phyloP scores from a whole-genome alignment of 2,329 filamentous ascomycete genomes.

The Aspergillus texensis region DNA sequence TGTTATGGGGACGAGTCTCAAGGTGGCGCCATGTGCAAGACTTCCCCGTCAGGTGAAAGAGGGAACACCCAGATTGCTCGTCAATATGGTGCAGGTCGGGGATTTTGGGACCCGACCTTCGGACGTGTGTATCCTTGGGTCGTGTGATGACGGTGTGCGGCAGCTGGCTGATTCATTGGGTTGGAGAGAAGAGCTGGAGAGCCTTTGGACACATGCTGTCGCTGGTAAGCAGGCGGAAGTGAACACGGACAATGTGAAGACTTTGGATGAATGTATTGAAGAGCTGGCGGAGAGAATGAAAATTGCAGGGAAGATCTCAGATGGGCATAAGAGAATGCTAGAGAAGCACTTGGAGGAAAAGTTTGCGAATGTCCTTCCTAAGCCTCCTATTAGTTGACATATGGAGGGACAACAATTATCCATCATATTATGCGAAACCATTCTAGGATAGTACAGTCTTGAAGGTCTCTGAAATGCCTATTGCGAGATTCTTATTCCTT shows the following conservation, averaged over 20 bases:
- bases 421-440: too few relatives aligned
- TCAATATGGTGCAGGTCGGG: conserved; percentile 79
- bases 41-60: conserved; percentile 65
- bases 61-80: conserved; percentile 69
- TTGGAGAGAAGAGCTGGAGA: conserved; percentile 77
- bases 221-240: conserved; percentile 57
- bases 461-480: too few relatives aligned
- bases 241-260: conserved; percentile 43
- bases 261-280: conserved; percentile 53
- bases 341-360: conserved; percentile 30
- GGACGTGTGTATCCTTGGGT: conserved; percentile 74
- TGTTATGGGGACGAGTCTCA: conserved; percentile 78
- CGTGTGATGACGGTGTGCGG: conserved; percentile 75
- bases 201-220: conserved; percentile 65
- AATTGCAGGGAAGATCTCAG: conserved; percentile 42
- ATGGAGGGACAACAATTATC: too few relatives aligned
- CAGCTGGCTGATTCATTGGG: conserved; percentile 73
- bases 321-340: conserved; percentile 41
- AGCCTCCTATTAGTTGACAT: not conserved
- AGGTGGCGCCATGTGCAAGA: conserved; percentile 77
- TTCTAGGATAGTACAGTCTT: too few relatives aligned
- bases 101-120: conserved; percentile 71
- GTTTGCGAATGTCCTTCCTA: conserved; percentile 11
- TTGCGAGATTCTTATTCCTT: too few relatives aligned
- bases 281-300: conserved; percentile 54